A percentile compares a stretch with the other conserved stretches of the same genome.
phyloP scores from a whole-genome alignment of 768 basidiomycete genomes.

The Kockovaella imperatae region DNA sequence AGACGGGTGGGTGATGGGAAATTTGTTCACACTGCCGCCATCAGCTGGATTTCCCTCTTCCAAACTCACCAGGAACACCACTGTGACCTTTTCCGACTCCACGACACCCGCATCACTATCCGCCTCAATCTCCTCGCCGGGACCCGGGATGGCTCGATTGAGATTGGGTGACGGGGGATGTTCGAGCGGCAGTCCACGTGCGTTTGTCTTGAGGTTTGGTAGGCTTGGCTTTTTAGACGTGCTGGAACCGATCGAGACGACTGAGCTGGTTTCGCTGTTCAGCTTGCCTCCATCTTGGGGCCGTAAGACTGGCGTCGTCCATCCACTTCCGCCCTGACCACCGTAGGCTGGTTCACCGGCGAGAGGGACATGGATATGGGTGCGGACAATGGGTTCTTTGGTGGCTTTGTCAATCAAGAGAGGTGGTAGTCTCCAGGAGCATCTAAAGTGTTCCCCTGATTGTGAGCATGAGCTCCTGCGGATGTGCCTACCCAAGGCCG shows the following conservation, averaged over 20 bases:
- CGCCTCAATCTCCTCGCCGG: conserved; percentile 41
- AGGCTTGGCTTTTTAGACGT: conserved; percentile 15
- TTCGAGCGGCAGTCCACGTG: conserved; percentile 18
- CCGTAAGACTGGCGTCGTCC: conserved; percentile 34
- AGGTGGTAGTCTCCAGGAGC: conserved; percentile 44
- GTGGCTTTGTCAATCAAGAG: conserved; percentile 39
- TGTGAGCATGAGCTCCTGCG: not conserved
- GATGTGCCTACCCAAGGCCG: conserved; percentile 33
- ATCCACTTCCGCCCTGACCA: conserved; percentile 34
- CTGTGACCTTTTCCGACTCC: conserved; percentile 52
- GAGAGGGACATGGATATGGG: conserved; percentile 42
- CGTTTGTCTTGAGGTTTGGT: conserved; percentile 14
- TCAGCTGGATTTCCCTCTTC: not conserved
- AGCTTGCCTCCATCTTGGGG: conserved; percentile 29
- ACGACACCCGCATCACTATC: conserved; percentile 46
- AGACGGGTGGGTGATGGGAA: conserved; percentile 94
- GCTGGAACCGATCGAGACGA: conserved; percentile 22
- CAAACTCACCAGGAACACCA: conserved; percentile 56
- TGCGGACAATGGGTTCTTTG: conserved; percentile 39
- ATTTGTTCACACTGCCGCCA: conserved; percentile 69
- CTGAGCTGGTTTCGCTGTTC: conserved; percentile 29
- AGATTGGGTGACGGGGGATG: conserved; percentile 15
- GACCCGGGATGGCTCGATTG: conserved; percentile 29
- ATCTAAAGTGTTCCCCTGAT: conserved; percentile 46
- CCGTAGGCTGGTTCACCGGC: conserved; percentile 39